A percentile compares a stretch with the other conserved stretches of the same genome.
These are phyloP conservation scores for Ulota crispa DNA, from an alignment of 225 moss, liverwort and hornwort species.

Conservation along the genomic window DNA sequence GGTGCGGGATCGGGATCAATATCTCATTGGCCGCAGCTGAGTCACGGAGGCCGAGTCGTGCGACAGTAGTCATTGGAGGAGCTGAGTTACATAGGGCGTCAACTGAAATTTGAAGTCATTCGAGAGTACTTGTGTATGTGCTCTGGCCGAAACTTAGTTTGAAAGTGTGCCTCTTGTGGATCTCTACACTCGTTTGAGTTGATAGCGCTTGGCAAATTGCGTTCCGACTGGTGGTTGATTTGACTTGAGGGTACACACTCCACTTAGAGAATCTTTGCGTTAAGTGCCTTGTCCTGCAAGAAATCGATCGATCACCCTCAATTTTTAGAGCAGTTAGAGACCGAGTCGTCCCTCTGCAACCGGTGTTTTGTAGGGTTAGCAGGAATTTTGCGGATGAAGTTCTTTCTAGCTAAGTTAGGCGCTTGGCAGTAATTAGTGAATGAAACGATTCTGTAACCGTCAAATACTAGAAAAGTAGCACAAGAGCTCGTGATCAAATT, in stretches of 20 bases:
- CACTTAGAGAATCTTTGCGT: background rate
- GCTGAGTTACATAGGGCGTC: background rate
- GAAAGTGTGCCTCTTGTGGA: background rate
- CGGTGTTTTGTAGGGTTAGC: background rate
- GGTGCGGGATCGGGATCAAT: background rate
- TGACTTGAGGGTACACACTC: background rate
- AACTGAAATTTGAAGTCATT: background rate
- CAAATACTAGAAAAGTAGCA: background rate
- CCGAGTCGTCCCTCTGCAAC: background rate
- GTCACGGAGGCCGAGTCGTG: slow-evolving; percentile 3
- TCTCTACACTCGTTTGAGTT: background rate
- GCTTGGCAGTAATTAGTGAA: background rate
- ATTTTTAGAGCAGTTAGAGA: background rate
- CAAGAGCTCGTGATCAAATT: background rate
- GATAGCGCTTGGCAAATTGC: slow-evolving; percentile 4
- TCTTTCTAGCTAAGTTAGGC: background rate
- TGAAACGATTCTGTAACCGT: background rate
- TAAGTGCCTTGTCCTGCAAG: background rate
- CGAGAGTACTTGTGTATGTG: background rate
- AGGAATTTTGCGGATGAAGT: background rate
- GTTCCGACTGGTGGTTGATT: background rate
- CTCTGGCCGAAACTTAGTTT: background rate
- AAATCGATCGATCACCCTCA: background rate
- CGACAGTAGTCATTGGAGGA: background rate
- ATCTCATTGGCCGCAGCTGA: background rate